Conservation (phyloP, 495 filamentous ascomycete species). For the Usnea hakonensis region DNA sequence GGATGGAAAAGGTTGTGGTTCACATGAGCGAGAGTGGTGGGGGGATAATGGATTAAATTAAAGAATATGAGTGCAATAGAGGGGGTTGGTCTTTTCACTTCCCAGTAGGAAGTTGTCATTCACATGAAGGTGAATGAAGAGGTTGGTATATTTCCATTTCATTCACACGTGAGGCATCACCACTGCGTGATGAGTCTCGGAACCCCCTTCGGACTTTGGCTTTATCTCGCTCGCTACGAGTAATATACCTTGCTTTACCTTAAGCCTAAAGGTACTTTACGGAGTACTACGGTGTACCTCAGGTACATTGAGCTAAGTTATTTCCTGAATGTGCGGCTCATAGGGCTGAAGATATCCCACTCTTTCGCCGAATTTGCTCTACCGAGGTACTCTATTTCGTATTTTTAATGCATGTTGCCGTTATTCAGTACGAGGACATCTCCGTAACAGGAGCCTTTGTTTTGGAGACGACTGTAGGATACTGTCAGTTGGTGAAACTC, state of each 20-base stretch:
- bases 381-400: no score
- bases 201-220: constrained; percentile 12
- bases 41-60: constrained; percentile 2
- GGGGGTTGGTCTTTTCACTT: constrained; percentile 15
- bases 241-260: no score
- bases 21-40: constrained; percentile 5
- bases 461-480: no score
- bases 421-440: no score
- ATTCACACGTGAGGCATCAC: constrained; percentile 10
- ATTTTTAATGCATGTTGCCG: no score
- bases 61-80: background rate
- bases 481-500: background rate
- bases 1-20: constrained; percentile 6
- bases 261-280: no score
- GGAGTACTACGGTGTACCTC: no score
- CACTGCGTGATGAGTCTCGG: constrained; percentile 5
- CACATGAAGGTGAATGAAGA: constrained; percentile 12
- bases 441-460: background rate
- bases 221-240: constrained; percentile 11
- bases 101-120: background rate
- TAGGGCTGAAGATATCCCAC: no score
- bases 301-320: no score
- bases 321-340: no score
- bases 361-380: no score
- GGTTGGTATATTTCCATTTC: constrained; percentile 10